Base-by-base conservation (phyloP, 2,329 filamentous ascomycete species). In the Aspergillus neoniger region DNA sequence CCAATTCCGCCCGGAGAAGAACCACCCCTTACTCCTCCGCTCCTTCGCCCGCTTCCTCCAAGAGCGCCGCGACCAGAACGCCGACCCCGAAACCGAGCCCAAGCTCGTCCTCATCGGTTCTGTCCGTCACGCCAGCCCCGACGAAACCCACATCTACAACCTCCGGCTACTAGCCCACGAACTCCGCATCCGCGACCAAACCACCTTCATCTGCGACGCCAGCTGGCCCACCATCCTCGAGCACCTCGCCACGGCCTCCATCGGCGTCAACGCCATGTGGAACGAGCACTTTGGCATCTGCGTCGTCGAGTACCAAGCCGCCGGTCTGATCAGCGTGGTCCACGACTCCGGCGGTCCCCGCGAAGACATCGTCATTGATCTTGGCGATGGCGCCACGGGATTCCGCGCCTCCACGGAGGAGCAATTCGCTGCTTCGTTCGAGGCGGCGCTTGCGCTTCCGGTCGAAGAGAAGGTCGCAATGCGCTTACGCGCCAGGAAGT, bases 271-370 rank as follows among this genome's bases (percentile, higher is more conserved):
- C 69, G 92, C 91, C 71, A 99, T 99, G 95, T 99, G 95, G 94
- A 98, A 97, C 74, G 95, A 99, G 79, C 95, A 99, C 76, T 99
- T 99, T 74, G 95, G 95, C 21, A 99, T 99, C 61, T 95, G 95
- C 1, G 93, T 98, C 15, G 95, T 99, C 43, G 95, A 99, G 80
- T 99, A 98, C 73, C 93, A 98, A 74, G 95, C 95, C 4, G 95
- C 95, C 0, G 95, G 95, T 1, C 81, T 99, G 60, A 92, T 99
- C 59, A 88, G 90, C 5, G 93, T 99, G 0, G 95, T 98, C 8
- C 95, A 99, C 70, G 83, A 97, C 76, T 95, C 91, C 54, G 95
- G 94, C 8, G 95, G 95, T 0, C 95, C 95, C 2, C 96, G 95
- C 77, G 78, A 92, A 63, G 95, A 99, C 73, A 99, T 99, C 67